These are phyloP conservation scores for Fomitopsis schrenkii DNA, from an alignment of 1,284 basidiomycete species.

Conservation along the genomic window DNA sequence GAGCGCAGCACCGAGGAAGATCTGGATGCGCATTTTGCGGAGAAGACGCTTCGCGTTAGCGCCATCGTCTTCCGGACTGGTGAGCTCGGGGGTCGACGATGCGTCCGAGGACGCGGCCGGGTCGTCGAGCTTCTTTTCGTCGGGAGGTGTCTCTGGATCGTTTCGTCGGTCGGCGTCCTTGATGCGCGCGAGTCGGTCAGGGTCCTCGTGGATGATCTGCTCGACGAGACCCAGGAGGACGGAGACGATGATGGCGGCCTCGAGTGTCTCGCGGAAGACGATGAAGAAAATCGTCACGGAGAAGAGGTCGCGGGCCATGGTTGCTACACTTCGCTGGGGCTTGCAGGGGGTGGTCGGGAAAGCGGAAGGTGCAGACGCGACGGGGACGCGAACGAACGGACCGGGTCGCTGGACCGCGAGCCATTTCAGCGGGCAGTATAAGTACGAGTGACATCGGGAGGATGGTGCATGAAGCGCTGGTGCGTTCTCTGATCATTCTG, in stretches of 20 bases:
- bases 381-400: neutral
- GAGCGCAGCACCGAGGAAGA: constrained; percentile 71
- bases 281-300: constrained; percentile 86
- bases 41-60: constrained; percentile 36
- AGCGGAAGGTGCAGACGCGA: constrained; percentile 10
- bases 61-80: constrained; percentile 19
- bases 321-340: constrained; percentile 6
- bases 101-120: neutral
- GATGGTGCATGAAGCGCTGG: neutral
- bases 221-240: constrained; percentile 83
- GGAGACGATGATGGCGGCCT: constrained; percentile 86
- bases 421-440: neutral
- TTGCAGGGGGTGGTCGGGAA: constrained; percentile 12
- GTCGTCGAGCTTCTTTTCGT: constrained; percentile 3
- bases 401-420: neutral
- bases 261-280: constrained; percentile 85
- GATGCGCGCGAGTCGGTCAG: constrained; percentile 13
- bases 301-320: constrained; percentile 65
- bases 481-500: neutral
- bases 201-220: constrained; percentile 60
- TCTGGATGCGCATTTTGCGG: constrained; percentile 66
- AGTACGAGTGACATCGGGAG: neutral
- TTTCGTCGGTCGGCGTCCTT: constrained; percentile 9
- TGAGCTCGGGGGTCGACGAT: constrained; percentile 13
- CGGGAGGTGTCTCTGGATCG: constrained; percentile 11